Percentiles rank a stretch among this genome's conserved stretches.
These are phyloP conservation scores for Annona squamosa DNA, from an alignment of 164 flowering plant species.

Conservation along the genomic window DNA sequence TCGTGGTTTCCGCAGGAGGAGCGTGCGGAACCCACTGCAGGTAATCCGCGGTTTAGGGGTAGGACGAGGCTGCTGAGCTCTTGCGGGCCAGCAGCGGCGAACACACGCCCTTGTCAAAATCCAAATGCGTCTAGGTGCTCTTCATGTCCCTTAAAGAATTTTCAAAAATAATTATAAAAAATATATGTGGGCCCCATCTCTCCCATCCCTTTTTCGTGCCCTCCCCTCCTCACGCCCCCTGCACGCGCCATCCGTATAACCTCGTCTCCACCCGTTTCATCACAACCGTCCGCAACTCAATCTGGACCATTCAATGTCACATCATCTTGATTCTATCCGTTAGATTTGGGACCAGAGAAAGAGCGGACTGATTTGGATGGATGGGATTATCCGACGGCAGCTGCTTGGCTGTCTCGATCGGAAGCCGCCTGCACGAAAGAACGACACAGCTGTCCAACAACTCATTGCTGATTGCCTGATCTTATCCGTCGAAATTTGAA, in stretches of 20 bases:
- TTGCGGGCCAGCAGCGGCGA: neutral
- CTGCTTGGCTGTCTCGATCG: neutral
- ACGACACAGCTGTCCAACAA: too few species aligned
- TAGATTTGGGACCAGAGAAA: neutral
- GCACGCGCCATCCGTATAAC: neutral
- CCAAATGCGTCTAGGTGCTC: constrained; percentile 63
- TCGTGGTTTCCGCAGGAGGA: neutral
- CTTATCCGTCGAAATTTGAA: neutral
- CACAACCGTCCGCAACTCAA: neutral
- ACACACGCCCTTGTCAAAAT: neutral
- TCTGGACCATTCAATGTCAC: neutral
- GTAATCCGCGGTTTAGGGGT: neutral
- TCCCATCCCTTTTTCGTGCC: constrained; percentile 9
- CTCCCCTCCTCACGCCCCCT: neutral
- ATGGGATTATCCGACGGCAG: neutral
- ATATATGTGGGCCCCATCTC: constrained; percentile 28
- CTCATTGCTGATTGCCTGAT: neutral
- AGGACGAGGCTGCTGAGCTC: neutral
- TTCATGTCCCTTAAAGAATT: constrained; percentile 36
- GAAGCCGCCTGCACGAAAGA: neutral
- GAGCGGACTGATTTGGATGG: neutral
- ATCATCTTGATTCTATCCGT: neutral
- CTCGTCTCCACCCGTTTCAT: neutral
- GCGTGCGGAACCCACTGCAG: neutral
- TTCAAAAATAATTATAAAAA: neutral